Base-by-base conservation (phyloP, 2,329 filamentous ascomycete genomes). In the Pseudonectria foliicola region DNA sequence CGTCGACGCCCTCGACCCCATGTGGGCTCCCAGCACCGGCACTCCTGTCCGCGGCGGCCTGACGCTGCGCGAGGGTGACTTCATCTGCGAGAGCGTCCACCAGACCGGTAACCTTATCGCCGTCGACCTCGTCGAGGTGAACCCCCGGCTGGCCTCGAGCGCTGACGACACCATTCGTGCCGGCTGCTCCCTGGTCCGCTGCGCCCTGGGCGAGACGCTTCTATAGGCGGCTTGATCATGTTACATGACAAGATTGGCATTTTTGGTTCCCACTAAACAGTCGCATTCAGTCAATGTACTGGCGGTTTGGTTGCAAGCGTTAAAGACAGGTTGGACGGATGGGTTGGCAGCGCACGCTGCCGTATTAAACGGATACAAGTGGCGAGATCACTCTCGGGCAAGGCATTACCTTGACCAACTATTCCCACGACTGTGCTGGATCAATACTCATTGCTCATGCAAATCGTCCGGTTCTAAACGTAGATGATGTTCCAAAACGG, bases 11-110 rank as follows among this genome's bases (percentile, higher is more conserved):
- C 74, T 96, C 40, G 92, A 98, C 61, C 92, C 92, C 18, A 82
- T 88, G 73, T 95, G 87, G 83, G 92, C 92, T 26, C 92, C 92
- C 15, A 92, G 85, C 61, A 98, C 92, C 0, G 92, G 92, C 13
- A 96, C 92, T 4, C 88, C 92, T 1, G 92, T 98, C 23, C 77
- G 92, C 53, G 92, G 92, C 27, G 92, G 92, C 1, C 65, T 98
- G 59, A 98, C 92, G 4, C 71, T 98, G 52, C 78, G 92, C 37
- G 92, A 98, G 67, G 92, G 92, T 27, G 92, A 96, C 62, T 98
- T 86, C 66, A 96, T 98, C 62, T 93, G 88, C 53, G 92, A 90
- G 66, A 80, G 75, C 48, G 81, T 90, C 14, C 84, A 90, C 59
- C 72, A 85, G 66, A 88, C 84, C 6, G 85, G 85, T 34, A 84